Percentiles rank a stretch among this genome's conserved stretches.
These are phyloP conservation scores for Penicillium malachiteum DNA, from an alignment of 495 filamentous ascomycete genomes.

Conservation along the genomic window DNA sequence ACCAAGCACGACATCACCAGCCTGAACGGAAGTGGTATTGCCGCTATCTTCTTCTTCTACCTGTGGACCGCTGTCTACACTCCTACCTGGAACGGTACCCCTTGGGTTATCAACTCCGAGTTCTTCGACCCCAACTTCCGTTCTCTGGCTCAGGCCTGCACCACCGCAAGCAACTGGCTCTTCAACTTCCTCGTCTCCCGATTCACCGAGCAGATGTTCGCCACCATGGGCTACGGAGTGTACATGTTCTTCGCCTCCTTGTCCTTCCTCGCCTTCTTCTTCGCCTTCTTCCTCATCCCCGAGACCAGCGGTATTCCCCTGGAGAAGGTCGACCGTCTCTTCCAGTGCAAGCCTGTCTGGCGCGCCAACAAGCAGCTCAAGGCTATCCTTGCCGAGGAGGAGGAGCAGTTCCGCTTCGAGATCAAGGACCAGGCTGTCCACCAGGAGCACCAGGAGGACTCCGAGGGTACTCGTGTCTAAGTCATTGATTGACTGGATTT, in stretches of 20 bases:
- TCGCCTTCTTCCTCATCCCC: constrained; percentile 65
- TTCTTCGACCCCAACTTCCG: constrained; percentile 63
- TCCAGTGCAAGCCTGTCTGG: constrained; percentile 55
- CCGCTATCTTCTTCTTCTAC: constrained; percentile 75
- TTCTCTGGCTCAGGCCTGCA: constrained; percentile 66
- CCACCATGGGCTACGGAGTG: constrained; percentile 66
- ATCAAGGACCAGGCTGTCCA: constrained; percentile 34
- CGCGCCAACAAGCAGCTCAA: constrained; percentile 54
- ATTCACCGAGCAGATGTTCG: constrained; percentile 76
- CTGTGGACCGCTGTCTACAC: constrained; percentile 76
- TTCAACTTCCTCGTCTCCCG: constrained; percentile 73
- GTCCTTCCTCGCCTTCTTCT: constrained; percentile 65
- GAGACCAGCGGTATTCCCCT: constrained; percentile 62
- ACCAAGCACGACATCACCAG: constrained; percentile 34
- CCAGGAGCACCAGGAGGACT: constrained; percentile 12
- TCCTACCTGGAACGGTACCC: constrained; percentile 69
- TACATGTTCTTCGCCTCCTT: constrained; percentile 78
- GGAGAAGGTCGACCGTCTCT: constrained; percentile 56
- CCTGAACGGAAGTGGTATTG: constrained; percentile 59
- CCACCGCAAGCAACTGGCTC: constrained; percentile 71
- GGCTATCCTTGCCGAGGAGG: constrained; percentile 46
- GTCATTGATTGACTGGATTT: not conserved
- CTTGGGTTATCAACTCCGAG: constrained; percentile 64
- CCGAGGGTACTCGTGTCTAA: not conserved
- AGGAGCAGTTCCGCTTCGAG: constrained; percentile 54